Base-by-base conservation (phyloP, 2,329 filamentous ascomycete species). In the Calycina herbarum region DNA sequence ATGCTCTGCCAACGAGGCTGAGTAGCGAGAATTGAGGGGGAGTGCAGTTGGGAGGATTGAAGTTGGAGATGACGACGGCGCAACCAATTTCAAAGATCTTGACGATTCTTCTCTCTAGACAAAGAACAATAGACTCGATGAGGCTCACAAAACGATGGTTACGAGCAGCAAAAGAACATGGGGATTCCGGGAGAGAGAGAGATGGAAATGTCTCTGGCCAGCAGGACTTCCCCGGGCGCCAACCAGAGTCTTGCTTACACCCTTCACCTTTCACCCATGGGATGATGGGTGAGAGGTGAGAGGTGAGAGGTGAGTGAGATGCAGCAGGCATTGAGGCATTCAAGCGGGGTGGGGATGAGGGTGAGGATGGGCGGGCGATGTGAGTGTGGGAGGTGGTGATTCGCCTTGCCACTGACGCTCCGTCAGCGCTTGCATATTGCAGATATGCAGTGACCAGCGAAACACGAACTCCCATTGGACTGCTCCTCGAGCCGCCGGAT, bases 1-100 rank as follows among this genome's bases (percentile, higher is more conserved):
- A 51, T 33, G 29, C 15, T 51, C 11, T 61, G 45, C 40, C 59
- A 56, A 61, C 59, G 59, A 61, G 59, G 59, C 59, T 33, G 45
- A 61, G 59, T 54, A 29, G 24, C 20, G 27, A 29, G 29, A 20
- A 35, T 31, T 33, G 59, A 48, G 29, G 40, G 48, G 58, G 58
- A 60, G 40, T 40, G 58, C 58, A 60, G 29, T 15, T 40, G 13
- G 48, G 48, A 54, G 48, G 48, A 54, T 54, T 54, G 48, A 24
- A 54, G 48, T 54, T 24, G 48, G 48, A 27, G 20, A 54, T 29
- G 20, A 54, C 20, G 24, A 24, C 20, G 1, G 24, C 13, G 48
- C 48, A 27, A 13, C 48, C 48, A 54, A 24, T 54, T 13, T 54
- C 20, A 2, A 5, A 24, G 20, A 27, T 13, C 11, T 13, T 20